These are phyloP conservation scores for Candida patagonica DNA, from an alignment of 805 yeast genomes.

Conservation along the genomic window DNA sequence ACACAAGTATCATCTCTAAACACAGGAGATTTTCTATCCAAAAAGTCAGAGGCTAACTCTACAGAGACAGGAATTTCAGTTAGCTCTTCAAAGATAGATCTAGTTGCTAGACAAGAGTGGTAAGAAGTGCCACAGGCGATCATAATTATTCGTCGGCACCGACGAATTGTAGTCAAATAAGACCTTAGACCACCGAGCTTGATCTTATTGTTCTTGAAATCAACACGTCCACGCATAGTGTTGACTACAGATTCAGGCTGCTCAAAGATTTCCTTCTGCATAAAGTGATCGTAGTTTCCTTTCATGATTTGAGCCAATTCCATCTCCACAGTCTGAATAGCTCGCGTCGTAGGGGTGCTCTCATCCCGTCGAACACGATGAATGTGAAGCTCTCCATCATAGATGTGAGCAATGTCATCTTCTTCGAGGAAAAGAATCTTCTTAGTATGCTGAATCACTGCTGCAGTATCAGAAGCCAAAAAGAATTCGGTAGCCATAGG, in stretches of 20 bases:
- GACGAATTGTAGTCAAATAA: constrained; percentile 78
- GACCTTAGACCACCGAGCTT: constrained; percentile 84
- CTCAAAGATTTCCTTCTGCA: constrained; percentile 98
- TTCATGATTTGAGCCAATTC: constrained; percentile 97
- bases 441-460: constrained; percentile 93
- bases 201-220: constrained; percentile 68
- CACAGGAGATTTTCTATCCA: constrained; percentile 93
- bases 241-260: constrained; percentile 98
- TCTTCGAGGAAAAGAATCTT: constrained; percentile 94
- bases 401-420: constrained; percentile 97
- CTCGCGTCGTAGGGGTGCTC: constrained; percentile 81
- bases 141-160: constrained; percentile 94
- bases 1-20: constrained; percentile 97
- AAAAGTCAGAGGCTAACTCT: constrained; percentile 88
- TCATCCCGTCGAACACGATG: constrained; percentile 89
- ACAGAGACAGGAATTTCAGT: constrained; percentile 91
- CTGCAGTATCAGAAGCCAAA: constrained; percentile 93
- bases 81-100: constrained; percentile 92
- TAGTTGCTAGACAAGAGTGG: constrained; percentile 95
- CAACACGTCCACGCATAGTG: constrained; percentile 99
- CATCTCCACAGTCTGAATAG: constrained; percentile 93
- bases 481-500: constrained; percentile 95
- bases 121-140: constrained; percentile 99
- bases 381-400: constrained; percentile 95
- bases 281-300: constrained; percentile 91